Evolutionary conservation across 2,329 filamentous ascomycete genomes (phyloP).

Genomic region (Fusarium sp.): DNA sequence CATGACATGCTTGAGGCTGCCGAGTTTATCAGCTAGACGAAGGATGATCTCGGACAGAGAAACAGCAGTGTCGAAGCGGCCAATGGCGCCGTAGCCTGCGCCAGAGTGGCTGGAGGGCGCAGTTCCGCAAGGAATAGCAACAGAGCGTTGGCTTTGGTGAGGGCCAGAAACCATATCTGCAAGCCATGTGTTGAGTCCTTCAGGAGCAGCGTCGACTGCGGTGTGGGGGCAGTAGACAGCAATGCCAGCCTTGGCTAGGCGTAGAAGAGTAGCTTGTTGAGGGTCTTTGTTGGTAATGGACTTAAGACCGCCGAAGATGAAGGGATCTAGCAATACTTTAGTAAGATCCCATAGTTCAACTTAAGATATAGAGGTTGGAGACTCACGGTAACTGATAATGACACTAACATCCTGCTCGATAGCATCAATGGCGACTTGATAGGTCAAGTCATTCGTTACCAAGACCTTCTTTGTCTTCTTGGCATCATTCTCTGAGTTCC

Average conservation of each 20-base stretch:
- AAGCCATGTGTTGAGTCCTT: conserved; percentile 94
- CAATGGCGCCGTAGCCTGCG: conserved; percentile 66
- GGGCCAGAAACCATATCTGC: conserved; percentile 81
- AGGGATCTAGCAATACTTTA: conserved; percentile 74
- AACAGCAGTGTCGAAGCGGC: conserved; percentile 57
- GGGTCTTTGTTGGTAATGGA: conserved; percentile 85
- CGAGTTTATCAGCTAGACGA: conserved; percentile 74
- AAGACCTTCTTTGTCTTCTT: conserved; percentile 57
- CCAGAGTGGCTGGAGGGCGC: conserved; percentile 59
- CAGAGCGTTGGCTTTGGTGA: conserved; percentile 54
- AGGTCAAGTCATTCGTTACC: conserved; percentile 89
- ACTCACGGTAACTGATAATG: conserved; percentile 86
- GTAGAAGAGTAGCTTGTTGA: conserved; percentile 87
- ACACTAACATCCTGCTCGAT: conserved; percentile 81
- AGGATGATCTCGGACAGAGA: conserved; percentile 60
- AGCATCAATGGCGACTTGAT: conserved; percentile 89
- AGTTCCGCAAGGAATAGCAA: conserved; percentile 60
- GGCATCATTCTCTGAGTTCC: conserved; percentile 55
- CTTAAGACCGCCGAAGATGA: conserved; percentile 95
- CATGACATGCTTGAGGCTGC: conserved; percentile 69
- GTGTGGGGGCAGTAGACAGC: conserved; percentile 98
- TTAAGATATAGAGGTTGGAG: neutral
- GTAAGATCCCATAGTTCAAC: neutral
- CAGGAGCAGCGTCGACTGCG: conserved; percentile 86
- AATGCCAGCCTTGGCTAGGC: conserved; percentile 85